phyloP scores from a whole-genome alignment of 1,284 basidiomycete species.

The Apiotrichum domesticum region DNA sequence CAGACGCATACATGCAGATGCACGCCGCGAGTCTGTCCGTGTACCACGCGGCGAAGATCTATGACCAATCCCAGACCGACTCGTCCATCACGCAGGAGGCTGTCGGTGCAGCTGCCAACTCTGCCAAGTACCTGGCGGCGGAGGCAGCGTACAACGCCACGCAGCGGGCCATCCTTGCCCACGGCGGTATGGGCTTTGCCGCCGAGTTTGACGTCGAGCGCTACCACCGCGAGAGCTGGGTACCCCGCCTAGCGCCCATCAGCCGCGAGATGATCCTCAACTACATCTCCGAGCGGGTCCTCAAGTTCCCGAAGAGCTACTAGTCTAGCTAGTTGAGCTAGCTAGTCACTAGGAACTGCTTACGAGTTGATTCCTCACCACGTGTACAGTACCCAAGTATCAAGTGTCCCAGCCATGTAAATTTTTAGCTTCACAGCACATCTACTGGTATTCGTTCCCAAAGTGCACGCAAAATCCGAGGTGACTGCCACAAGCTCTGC shows the following conservation, averaged over 20 bases:
- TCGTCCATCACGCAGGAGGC: constrained; percentile 6
- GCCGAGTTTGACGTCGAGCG: constrained; percentile 19
- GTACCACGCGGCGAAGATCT: constrained; percentile 18
- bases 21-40: constrained; percentile 11
- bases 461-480: no score
- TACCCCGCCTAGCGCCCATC: constrained; percentile 16
- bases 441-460: no score
- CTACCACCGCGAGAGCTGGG: constrained; percentile 14
- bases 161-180: constrained; percentile 13
- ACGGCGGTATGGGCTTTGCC: constrained; percentile 19
- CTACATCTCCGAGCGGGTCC: constrained; percentile 16
- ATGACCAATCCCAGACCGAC: constrained; percentile 13
- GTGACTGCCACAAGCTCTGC: no score
- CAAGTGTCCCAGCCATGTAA: no score
- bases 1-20: constrained; percentile 19
- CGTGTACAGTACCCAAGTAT: no score
- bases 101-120: constrained; percentile 15
- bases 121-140: constrained; percentile 15
- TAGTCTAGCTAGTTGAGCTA: not conserved
- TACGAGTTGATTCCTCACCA: no score
- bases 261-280: constrained; percentile 19
- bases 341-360: no score
- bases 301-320: constrained; percentile 18
- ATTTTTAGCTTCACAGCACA: no score
- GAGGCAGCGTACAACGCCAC: constrained; percentile 17